A percentile compares a stretch with the other conserved stretches of the same genome.
phyloP scores from a whole-genome alignment of 148 eudicot genomes.

The Rhododendron molle region DNA sequence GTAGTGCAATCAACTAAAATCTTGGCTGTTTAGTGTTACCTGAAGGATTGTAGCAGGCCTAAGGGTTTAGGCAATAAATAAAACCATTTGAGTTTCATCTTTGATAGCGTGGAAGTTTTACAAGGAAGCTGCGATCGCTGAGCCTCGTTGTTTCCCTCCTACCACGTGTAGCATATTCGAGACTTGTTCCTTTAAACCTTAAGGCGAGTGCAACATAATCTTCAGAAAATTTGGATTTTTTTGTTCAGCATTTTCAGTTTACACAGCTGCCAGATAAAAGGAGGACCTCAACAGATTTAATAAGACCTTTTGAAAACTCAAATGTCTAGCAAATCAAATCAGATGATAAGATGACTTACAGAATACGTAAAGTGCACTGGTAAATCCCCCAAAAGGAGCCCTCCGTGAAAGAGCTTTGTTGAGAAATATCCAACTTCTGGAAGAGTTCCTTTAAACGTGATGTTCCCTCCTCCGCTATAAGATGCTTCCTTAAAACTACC shows the following conservation, averaged over 20 bases:
- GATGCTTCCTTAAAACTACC: slow-evolving; percentile 58
- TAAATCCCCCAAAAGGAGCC: slow-evolving; percentile 49
- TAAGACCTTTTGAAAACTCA: neutral
- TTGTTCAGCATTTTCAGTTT: neutral
- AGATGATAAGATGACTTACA: slow-evolving; percentile 44
- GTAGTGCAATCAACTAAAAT: neutral
- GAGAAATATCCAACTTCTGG: slow-evolving; percentile 35
- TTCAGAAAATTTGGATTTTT: neutral
- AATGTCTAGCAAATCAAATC: neutral
- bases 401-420: slow-evolving; percentile 59
- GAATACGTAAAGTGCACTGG: slow-evolving; percentile 59
- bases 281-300: neutral
- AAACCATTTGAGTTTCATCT: neutral
- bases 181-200: neutral
- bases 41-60: neutral
- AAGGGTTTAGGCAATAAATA: neutral
- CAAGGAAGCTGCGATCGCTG: neutral
- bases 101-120: neutral
- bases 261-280: neutral
- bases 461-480: slow-evolving; percentile 82
- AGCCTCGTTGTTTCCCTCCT: neutral
- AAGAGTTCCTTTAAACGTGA: slow-evolving; percentile 67
- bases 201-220: neutral
- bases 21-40: neutral
- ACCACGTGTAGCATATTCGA: neutral